Evolutionary conservation across 257 asterid genomes (phyloP), one percentile per base, ranked within the genome.

Genomic region (Thymus quinquecostatus): DNA sequence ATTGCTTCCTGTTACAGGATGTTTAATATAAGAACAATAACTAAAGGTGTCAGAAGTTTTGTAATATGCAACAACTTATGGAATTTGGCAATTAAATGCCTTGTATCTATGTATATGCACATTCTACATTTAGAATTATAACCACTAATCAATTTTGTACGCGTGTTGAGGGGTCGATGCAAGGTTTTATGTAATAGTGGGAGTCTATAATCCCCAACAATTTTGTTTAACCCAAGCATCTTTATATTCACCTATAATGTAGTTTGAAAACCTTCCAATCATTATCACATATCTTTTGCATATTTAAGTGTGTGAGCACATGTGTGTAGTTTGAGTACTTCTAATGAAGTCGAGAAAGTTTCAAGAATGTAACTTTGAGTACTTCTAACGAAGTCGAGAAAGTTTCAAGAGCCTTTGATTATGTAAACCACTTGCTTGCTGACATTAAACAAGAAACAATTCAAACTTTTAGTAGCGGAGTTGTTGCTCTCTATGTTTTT

Each of bases 401-500:
- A n/a, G n/a, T n/a, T n/a, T 77, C 66, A 41, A 51, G 74, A 53
- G 27, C 21, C 44, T 72, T 32, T 59, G 45, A 13, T 12, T 32
- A n/a, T 62, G 44, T 61, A 27, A 56, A 49, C 65, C 34, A 27
- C 69, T 57, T 44, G 28, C 56, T 63, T 43, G 36, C 68, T 8
- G 28, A 59, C 49, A 30, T 36, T 77, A 51, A 72, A 60, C 59
- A 32, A 58, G 58, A 63, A 27, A 36, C 13, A 58, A 51, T 5
- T 53, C 40, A 57, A 38, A 3, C 14, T 61, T 33, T 40, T 6
- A 36, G 66, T 14, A 3, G 50, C 21, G 0, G 64, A 68, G 43
- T 41, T n/a, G 14, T 60, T 36, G 49, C 32, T 72, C 40, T 33
- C 44, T 49, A 43, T 64, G 13, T 10, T 28, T 62, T 72, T 62